Evolutionary conservation across 257 asterid species (phyloP).

Genomic region (Fraxinus anomala): DNA sequence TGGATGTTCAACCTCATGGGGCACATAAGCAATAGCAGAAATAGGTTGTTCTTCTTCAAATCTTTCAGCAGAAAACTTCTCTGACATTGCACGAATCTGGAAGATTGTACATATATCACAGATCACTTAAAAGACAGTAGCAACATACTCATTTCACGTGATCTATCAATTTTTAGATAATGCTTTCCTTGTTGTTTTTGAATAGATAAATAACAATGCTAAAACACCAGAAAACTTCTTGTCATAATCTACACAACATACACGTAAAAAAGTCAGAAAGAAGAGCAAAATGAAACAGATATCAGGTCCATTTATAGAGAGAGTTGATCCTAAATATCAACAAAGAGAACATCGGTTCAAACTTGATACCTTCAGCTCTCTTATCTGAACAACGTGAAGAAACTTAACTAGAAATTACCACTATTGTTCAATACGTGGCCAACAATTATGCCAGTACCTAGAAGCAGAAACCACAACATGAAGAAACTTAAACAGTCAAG

Average conservation of each 20-base stretch:
- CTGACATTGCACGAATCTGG: slow-evolving; percentile 44
- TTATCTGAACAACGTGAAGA: not conserved
- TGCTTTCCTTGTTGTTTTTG: not conserved
- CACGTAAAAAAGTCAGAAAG: not conserved
- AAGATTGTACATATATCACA: not conserved
- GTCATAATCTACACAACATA: not conserved
- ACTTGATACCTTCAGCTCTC: not conserved
- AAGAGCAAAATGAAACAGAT: not conserved
- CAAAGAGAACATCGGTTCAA: not conserved
- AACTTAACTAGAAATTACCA: not conserved
- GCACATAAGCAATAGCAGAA: slow-evolving; percentile 15
- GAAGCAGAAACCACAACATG: not conserved
- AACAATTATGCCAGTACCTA: not conserved
- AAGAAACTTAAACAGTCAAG: not conserved
- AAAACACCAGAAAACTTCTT: too few species aligned
- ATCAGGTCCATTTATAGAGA: not conserved
- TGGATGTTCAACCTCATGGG: slow-evolving; percentile 8
- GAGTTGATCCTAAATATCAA: not conserved
- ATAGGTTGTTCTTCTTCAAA: slow-evolving; percentile 26
- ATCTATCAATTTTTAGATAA: not conserved
- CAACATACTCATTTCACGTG: not conserved
- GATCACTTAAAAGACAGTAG: not conserved
- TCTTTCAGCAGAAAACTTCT: slow-evolving; percentile 25
- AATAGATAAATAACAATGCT: not conserved
- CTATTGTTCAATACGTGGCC: not conserved